Conservation (phyloP, 2,329 filamentous ascomycete genomes). For the Penicillium sumatraense region DNA sequence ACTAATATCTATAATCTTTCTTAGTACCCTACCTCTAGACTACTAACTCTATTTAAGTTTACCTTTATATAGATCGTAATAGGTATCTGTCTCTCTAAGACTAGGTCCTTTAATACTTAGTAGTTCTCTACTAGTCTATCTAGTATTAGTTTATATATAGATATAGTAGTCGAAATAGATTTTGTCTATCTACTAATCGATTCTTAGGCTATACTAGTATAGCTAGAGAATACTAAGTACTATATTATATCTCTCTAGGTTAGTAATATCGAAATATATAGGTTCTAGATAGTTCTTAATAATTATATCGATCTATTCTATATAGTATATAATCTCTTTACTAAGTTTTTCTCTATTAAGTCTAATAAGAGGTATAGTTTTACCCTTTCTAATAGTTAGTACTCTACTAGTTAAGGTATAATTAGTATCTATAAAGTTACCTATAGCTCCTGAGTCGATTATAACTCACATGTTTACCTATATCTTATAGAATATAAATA, state of each 20-base stretch:
- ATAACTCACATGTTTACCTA: neutral
- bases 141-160: neutral
- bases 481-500: neutral
- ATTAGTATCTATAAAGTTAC: neutral
- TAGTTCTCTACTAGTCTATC: neutral
- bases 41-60: neutral
- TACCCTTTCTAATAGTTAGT: neutral
- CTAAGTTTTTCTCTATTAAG: neutral
- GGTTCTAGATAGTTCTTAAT: neutral
- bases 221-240: neutral
- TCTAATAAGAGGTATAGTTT: neutral
- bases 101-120: conserved; percentile 4
- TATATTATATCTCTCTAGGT: neutral
- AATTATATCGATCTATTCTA: neutral
- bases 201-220: conserved; percentile 1
- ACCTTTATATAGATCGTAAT: neutral
- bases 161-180: neutral
- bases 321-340: neutral
- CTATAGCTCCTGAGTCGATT: neutral
- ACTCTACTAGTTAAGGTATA: neutral
- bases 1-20: conserved; percentile 4
- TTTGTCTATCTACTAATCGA: neutral
- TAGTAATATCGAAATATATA: neutral
- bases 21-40: neutral
- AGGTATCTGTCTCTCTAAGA: neutral